Percentiles rank a stretch among this genome's conserved stretches.
These are phyloP conservation scores for Neurospora crassa DNA, from an alignment of 2,329 filamentous ascomycete species.

Conservation along the genomic window DNA sequence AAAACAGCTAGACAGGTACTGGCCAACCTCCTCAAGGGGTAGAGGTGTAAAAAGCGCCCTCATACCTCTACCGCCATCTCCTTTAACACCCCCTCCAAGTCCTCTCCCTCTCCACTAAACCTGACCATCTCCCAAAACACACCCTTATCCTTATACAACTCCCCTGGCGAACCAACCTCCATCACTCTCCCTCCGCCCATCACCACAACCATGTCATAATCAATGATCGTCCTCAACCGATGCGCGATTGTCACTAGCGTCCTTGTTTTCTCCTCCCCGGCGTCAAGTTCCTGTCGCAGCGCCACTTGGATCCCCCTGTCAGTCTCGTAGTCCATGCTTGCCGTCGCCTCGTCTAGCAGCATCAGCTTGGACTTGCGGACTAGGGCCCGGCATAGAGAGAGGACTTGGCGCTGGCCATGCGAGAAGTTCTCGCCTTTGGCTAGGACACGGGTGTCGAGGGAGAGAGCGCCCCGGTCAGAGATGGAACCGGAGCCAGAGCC, in stretches of 20 bases:
- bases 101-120: constrained; percentile 43
- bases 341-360: constrained; percentile 49
- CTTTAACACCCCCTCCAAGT: constrained; percentile 29
- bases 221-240: constrained; percentile 47
- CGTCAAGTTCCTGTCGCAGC: constrained; percentile 38
- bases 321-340: constrained; percentile 50
- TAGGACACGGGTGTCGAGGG: constrained; percentile 37
- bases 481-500: background rate
- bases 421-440: constrained; percentile 46
- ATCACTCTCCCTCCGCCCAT: constrained; percentile 43
- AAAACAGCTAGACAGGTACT: no score
- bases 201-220: constrained; percentile 49
- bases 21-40: no score
- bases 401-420: constrained; percentile 48
- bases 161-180: constrained; percentile 39
- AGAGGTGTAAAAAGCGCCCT: no score
- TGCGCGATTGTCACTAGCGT: constrained; percentile 51
- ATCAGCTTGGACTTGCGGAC: constrained; percentile 46
- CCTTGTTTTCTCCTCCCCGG: constrained; percentile 29
- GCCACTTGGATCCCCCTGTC: constrained; percentile 46
- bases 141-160: constrained; percentile 34
- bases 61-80: background rate
- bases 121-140: constrained; percentile 46
- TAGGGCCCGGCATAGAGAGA: constrained; percentile 47
- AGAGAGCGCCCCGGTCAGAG: constrained; percentile 2